Conservation (phyloP, 176 grass and related monocot species). For the Eleusine indica region DNA sequence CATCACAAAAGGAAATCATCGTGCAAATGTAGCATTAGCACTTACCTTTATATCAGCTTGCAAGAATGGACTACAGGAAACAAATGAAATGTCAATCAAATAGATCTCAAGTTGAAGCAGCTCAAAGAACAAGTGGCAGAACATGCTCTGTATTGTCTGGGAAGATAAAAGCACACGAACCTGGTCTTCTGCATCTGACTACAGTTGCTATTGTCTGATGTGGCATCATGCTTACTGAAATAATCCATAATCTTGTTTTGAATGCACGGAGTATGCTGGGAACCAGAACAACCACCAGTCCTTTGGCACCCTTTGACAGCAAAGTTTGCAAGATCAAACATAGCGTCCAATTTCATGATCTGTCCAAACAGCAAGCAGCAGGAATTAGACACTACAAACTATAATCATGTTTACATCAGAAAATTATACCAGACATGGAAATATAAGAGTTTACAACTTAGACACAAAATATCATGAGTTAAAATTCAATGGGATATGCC, state of each 20-base stretch:
- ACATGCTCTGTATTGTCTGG: not conserved
- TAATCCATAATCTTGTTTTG: constrained; percentile 76
- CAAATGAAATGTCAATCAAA: constrained; percentile 34
- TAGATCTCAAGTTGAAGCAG: not conserved
- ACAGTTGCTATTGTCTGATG: constrained; percentile 29
- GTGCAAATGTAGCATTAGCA: not conserved
- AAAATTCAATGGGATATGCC: not conserved
- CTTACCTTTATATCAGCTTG: constrained; percentile 92
- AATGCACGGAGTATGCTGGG: constrained; percentile 77
- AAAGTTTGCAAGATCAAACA: constrained; percentile 76
- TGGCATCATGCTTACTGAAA: constrained; percentile 52
- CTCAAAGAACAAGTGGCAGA: not conserved
- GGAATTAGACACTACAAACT: constrained; percentile 1
- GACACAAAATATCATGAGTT: constrained; percentile 13
- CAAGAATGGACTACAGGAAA: constrained; percentile 74
- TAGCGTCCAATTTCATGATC: constrained; percentile 82
- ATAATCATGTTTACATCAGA: not conserved
- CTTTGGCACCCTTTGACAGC: constrained; percentile 77
- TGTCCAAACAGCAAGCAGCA: constrained; percentile 48
- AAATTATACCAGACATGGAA: not conserved
- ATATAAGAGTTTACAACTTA: not conserved
- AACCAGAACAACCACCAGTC: constrained; percentile 68
- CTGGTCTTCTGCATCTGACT: constrained; percentile 57
- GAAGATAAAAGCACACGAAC: constrained; percentile 50
- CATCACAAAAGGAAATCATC: not conserved